phyloP scores from a whole-genome alignment of 805 yeast genomes.

The Candida qinlingensis region DNA sequence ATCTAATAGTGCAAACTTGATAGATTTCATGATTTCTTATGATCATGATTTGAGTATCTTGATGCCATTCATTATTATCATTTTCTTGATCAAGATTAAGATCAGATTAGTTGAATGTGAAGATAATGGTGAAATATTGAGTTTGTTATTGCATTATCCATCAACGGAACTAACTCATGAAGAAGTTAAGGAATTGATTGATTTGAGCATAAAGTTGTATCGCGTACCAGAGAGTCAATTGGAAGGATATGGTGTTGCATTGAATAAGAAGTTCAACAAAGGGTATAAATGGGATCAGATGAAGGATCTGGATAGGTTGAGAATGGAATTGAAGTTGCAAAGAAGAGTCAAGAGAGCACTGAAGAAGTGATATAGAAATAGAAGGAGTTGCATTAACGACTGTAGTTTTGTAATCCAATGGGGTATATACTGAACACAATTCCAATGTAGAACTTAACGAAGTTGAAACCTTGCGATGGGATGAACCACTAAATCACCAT shows the following conservation, averaged over 20 bases:
- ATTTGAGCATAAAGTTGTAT: conserved; percentile 31
- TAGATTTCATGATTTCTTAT: conserved; percentile 39
- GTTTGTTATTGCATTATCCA: conserved; percentile 43
- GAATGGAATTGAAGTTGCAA: conserved; percentile 43
- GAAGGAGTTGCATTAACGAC: neutral
- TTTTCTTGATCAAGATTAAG: conserved; percentile 39
- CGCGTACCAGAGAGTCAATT: conserved; percentile 31
- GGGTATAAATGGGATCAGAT: conserved; percentile 33
- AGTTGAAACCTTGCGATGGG: too few relatives aligned
- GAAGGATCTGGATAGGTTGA: conserved; percentile 38
- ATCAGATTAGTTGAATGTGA: conserved; percentile 36
- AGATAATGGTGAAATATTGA: conserved; percentile 44
- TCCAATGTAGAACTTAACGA: too few relatives aligned
- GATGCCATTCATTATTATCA: conserved; percentile 35
- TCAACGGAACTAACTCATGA: conserved; percentile 22
- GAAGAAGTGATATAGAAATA: conserved; percentile 2
- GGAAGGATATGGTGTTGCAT: conserved; percentile 31
- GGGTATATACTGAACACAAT: too few relatives aligned
- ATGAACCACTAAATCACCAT: too few relatives aligned
- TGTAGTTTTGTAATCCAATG: neutral
- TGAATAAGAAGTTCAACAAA: conserved; percentile 37
- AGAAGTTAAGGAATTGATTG: conserved; percentile 25
- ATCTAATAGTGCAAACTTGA: conserved; percentile 29
- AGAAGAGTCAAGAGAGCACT: conserved; percentile 31
- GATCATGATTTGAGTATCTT: conserved; percentile 29